Conservation (phyloP, 2,329 filamentous ascomycete species). For the Diaporthe ilicicola region DNA sequence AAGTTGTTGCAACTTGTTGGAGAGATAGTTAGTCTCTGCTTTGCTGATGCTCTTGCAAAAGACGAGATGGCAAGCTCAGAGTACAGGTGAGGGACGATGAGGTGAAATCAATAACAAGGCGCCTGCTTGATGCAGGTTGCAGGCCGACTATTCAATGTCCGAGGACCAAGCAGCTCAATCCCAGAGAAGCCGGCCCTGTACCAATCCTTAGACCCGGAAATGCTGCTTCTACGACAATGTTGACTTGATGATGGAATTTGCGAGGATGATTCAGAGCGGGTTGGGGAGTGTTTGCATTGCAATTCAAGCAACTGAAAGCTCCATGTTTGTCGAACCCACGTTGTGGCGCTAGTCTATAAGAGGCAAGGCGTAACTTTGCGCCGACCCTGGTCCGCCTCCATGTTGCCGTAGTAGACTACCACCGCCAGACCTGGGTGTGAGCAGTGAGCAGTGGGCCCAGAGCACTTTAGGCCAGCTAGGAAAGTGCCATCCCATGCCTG, state of each 20-base stretch:
- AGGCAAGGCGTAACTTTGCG: neutral
- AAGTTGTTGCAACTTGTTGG: neutral
- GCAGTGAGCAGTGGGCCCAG: constrained; percentile 5
- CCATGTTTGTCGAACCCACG: constrained; percentile 7
- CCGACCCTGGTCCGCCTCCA: neutral
- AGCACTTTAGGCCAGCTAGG: constrained; percentile 29
- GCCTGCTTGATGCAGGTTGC: constrained; percentile 14
- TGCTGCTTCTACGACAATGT: constrained; percentile 26
- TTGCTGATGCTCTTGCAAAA: neutral
- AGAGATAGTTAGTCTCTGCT: neutral
- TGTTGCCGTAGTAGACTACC: neutral
- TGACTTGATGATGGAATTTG: constrained; percentile 19
- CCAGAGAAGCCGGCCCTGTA: constrained; percentile 8
- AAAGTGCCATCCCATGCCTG: constrained; percentile 21
- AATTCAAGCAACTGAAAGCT: constrained; percentile 23
- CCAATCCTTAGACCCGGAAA: constrained; percentile 12
- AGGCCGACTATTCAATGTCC: constrained; percentile 17
- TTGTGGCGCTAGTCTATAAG: neutral
- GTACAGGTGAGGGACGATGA: neutral
- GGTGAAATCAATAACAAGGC: constrained; percentile 7
- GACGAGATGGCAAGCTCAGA: constrained; percentile 5
- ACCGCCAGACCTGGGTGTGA: neutral
- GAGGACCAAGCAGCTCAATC: constrained; percentile 11
- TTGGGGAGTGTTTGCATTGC: constrained; percentile 23
- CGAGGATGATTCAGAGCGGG: constrained; percentile 15